Evolutionary conservation across 208 protist species (phyloP).

Genomic region (Strigomonas culicis): DNA sequence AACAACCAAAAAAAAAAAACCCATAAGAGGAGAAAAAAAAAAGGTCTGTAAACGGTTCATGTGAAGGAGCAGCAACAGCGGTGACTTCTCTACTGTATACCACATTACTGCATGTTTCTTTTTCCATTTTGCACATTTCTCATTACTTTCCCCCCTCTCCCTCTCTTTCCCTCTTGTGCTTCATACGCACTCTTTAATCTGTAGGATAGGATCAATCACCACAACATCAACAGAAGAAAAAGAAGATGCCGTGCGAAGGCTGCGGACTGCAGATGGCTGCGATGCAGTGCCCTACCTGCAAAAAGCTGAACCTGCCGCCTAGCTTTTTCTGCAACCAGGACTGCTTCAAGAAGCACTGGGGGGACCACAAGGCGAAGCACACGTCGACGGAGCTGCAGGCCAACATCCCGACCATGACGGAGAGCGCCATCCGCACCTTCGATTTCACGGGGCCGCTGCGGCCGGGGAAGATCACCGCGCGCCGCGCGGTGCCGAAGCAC

Average conservation of each 20-base stretch:
- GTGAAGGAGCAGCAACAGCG: no score
- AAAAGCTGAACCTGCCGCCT: conserved; percentile 84
- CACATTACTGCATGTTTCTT: conserved; percentile 5
- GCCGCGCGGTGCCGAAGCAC: conserved; percentile 61
- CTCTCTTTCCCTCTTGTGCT: background rate
- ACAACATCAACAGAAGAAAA: background rate
- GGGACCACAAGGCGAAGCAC: conserved; percentile 84
- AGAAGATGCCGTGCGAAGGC: conserved; percentile 74
- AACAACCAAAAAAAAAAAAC: background rate
- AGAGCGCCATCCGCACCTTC: conserved; percentile 51
- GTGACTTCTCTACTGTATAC: no score
- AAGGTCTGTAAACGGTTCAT: no score
- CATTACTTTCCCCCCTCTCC: background rate
- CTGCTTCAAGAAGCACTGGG: conserved; percentile 89
- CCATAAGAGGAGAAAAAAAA: no score
- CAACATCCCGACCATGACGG: conserved; percentile 88
- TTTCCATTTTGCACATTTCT: background rate
- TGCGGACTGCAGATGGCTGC: conserved; percentile 63
- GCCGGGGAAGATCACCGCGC: conserved; percentile 81
- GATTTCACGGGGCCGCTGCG: conserved; percentile 84
- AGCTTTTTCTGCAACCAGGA: conserved; percentile 88
- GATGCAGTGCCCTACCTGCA: conserved; percentile 91
- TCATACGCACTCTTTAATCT: conserved; percentile 1
- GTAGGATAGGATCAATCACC: no score
- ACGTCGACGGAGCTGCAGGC: conserved; percentile 45